Evolutionary conservation across 192 early-diverging fungal species (phyloP).

Genomic region (Coemansia sp.): DNA sequence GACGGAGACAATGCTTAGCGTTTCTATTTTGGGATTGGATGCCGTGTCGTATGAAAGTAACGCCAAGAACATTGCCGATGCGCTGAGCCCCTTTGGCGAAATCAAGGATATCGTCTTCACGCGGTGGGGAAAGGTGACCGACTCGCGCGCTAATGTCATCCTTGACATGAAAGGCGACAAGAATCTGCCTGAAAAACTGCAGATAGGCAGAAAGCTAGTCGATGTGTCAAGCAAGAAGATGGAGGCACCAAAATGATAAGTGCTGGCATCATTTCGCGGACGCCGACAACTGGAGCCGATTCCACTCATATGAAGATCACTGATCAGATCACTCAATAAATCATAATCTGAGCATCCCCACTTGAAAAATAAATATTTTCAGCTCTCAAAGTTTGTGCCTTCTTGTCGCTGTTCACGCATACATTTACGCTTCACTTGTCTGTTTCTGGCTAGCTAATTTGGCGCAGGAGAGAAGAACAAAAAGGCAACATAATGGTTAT

Average conservation of each 20-base stretch:
- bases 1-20: neutral
- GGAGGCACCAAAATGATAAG: neutral
- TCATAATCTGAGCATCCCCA: neutral
- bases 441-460: neutral
- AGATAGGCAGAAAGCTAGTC: neutral
- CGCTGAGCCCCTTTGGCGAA: neutral
- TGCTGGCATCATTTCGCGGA: too few relatives aligned
- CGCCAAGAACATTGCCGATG: neutral
- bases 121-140: neutral
- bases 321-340: neutral
- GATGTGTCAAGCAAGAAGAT: too few relatives aligned
- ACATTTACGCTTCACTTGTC: neutral
- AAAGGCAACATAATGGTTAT: constrained; percentile 7
- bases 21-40: neutral
- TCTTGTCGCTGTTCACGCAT: neutral
- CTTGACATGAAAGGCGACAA: neutral
- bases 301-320: too few relatives aligned
- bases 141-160: neutral
- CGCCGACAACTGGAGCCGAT: too few relatives aligned
- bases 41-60: neutral
- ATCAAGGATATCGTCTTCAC: neutral
- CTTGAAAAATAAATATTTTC: neutral
- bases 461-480: neutral
- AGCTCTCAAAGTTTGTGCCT: neutral
- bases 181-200: neutral